Percentiles rank a stretch among this genome's conserved stretches.
phyloP scores from a whole-genome alignment of 331 rosid genomes.

The Stylosanthes scabra region DNA sequence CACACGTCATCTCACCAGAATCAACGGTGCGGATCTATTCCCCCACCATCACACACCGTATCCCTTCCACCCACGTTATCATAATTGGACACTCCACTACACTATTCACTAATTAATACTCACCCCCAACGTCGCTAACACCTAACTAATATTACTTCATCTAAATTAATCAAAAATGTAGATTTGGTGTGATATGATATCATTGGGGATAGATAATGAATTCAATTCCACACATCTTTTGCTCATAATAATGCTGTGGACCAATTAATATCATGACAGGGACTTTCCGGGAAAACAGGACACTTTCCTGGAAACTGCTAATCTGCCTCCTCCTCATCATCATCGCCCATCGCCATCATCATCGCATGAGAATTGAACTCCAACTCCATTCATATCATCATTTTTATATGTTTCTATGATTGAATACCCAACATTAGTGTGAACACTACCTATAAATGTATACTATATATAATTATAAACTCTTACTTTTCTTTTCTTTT shows the following conservation, averaged over 20 bases:
- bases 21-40: conserved; percentile 37
- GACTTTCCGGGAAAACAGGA: conserved; percentile 58
- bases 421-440: conserved; percentile 14
- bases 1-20: conserved; percentile 38
- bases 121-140: neutral
- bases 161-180: neutral
- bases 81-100: conserved; percentile 47
- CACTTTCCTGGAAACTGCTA: conserved; percentile 70
- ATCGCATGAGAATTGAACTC: conserved; percentile 40
- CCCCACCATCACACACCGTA: conserved; percentile 5
- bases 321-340: conserved; percentile 54
- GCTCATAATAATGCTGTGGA: conserved; percentile 57
- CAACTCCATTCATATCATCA: conserved; percentile 2
- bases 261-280: conserved; percentile 55
- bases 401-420: conserved; percentile 23
- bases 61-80: conserved; percentile 55
- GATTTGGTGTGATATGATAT: neutral
- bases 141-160: conserved; percentile 1
- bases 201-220: conserved; percentile 11
- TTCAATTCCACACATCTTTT: conserved; percentile 44
- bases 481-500: too few species aligned
- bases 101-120: conserved; percentile 5
- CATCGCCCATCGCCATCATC: conserved; percentile 52
- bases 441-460: conserved; percentile 25
- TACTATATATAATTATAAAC: too few species aligned